These are phyloP conservation scores for Withania somnifera DNA, from an alignment of 305 asterid species.

Conservation along the genomic window DNA sequence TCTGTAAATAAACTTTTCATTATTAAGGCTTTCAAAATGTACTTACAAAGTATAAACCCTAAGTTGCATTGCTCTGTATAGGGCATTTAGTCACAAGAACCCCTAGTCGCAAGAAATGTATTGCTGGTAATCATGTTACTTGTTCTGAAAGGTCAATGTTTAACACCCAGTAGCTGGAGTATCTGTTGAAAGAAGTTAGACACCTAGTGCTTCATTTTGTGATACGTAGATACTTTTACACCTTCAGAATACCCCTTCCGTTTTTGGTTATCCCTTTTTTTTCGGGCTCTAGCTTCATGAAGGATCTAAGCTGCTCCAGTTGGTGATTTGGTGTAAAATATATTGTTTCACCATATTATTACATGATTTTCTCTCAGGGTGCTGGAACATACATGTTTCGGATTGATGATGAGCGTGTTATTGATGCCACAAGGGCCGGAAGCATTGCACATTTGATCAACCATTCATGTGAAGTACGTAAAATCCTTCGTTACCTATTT, in stretches of 20 bases:
- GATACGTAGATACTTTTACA: not conserved
- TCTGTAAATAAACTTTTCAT: not conserved
- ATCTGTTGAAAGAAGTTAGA: not conserved
- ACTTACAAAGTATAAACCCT: not conserved
- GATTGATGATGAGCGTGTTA: constrained; percentile 77
- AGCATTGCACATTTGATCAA: constrained; percentile 95
- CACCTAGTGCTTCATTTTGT: not conserved
- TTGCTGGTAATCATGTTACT: not conserved
- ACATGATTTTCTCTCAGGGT: constrained; percentile 44
- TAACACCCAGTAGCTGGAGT: not conserved
- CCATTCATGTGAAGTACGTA: constrained; percentile 94
- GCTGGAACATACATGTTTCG: constrained; percentile 99
- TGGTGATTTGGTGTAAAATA: not conserved
- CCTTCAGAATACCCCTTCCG: not conserved
- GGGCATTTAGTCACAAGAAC: not conserved
- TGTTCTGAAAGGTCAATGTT: not conserved
- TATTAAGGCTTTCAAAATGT: not conserved
- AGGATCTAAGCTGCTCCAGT: not conserved
- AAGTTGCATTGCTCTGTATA: not conserved
- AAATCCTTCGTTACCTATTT: constrained; percentile 5
- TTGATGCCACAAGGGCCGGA: constrained; percentile 96
- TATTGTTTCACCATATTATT: not conserved
- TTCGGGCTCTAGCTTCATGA: not conserved
- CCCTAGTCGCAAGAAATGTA: not conserved
- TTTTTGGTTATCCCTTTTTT: not conserved